Evolutionary conservation across 2,329 filamentous ascomycete genomes (phyloP), one percentile per base, ranked within the genome.

Genomic region (Diaporthe nobilis): DNA sequence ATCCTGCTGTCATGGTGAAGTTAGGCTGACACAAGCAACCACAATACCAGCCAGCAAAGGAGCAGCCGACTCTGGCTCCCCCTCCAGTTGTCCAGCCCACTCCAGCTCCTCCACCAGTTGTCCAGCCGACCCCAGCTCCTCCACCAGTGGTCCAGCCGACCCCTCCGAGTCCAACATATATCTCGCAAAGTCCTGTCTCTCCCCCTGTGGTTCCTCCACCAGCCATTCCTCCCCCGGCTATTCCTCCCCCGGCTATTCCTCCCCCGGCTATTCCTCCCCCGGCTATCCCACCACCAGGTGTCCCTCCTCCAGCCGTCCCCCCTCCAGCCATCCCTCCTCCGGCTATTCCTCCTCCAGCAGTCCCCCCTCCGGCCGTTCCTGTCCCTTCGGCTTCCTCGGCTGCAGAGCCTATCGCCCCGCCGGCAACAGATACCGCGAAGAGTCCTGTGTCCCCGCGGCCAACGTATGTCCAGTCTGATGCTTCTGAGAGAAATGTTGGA

Each of bases 391-490:
- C 37, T 20, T 10, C 37, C 4, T 28, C 58, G 6, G 58, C n/a
- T 10, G 7, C 39, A 8, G 37, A 7, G 2, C 39, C 58, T 4
- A 3, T 8, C 13, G 58, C 3, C 9, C 7, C 28, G 8, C 63
- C 63, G 4, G 63, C 10, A 3, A 20, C 49, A 1, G 65, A 8
- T 7, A 70, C 49, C 47, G 25, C 31, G n/a, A 39, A 20, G 15
- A n/a, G n/a, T 22, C 12, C 65, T 28, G 34, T 25, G 1, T 15
- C 65, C 13, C 25, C 42, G n/a, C 61, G n/a, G 61, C 61, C 61
- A 13, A 70, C 65, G 0, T 70, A 53, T 51, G 65, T 55, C 9
- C 49, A 55, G n/a, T 55, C 65, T 6, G 65, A 70, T 55, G 65
- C 65, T 25, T 25, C 65, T 6, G 65, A 55, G 47, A 70, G 34